These are phyloP conservation scores for Ogataea haglerorum DNA, from an alignment of 805 yeast genomes.

Conservation along the genomic window DNA sequence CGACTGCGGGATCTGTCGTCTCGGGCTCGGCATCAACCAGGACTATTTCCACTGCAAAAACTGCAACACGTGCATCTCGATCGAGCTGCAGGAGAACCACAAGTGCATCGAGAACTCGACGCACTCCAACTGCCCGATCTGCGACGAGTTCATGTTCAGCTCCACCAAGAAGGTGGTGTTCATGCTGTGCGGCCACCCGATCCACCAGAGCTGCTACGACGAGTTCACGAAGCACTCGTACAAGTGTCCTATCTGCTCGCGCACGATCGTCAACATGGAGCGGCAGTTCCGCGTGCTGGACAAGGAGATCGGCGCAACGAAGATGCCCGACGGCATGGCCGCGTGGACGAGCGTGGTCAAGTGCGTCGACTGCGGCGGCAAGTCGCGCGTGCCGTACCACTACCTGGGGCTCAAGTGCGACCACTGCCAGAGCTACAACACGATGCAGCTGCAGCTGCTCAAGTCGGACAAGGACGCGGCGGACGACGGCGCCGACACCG, in stretches of 20 bases:
- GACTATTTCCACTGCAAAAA: conserved; percentile 90
- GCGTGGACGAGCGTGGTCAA: conserved; percentile 71
- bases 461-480: conserved; percentile 36
- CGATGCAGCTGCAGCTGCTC: conserved; percentile 65
- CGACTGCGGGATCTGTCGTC: conserved; percentile 87
- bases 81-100: conserved; percentile 73
- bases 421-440: conserved; percentile 84
- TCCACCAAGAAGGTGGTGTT: conserved; percentile 80
- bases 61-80: conserved; percentile 84
- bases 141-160: conserved; percentile 87
- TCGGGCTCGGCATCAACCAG: conserved; percentile 83
- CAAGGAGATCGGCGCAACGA: conserved; percentile 72
- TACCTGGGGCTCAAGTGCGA: conserved; percentile 84
- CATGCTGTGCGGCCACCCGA: conserved; percentile 93
- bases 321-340: conserved; percentile 75
- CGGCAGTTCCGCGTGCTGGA: conserved; percentile 84
- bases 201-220: conserved; percentile 80
- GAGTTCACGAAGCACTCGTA: conserved; percentile 80
- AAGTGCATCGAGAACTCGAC: conserved; percentile 84
- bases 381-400: conserved; percentile 72
- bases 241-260: conserved; percentile 88
- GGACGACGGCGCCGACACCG: neutral
- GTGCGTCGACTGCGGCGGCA: conserved; percentile 87
- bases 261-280: conserved; percentile 82
- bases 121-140: conserved; percentile 88